phyloP scores from a whole-genome alignment of 805 yeast species.

The Candida silvicultrix region DNA sequence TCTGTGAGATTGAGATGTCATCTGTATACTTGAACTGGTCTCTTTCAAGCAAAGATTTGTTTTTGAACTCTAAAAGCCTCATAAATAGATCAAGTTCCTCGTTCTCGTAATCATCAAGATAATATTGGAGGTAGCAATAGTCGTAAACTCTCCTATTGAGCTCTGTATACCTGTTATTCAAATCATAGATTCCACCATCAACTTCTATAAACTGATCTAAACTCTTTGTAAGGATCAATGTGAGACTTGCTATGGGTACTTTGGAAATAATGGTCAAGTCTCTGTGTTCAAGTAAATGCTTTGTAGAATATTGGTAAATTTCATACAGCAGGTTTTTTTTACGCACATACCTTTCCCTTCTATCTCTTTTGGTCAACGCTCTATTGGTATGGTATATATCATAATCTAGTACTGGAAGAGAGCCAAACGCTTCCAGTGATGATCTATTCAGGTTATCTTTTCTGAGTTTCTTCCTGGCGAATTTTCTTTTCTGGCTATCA shows the following conservation, averaged over 20 bases:
- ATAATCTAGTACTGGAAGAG: not conserved
- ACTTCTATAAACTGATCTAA: not conserved
- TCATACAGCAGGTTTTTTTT: not conserved
- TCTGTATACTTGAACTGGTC: not conserved
- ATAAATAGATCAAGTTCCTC: not conserved
- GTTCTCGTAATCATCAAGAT: not conserved
- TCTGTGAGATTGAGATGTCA: not conserved
- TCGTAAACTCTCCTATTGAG: not conserved
- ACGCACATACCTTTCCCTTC: not conserved
- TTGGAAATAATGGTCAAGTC: not conserved
- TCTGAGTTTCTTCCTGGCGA: not conserved
- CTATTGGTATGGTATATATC: not conserved
- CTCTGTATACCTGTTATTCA: not conserved
- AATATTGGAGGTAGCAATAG: not conserved
- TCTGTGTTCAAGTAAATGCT: not conserved
- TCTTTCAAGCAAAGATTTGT: not conserved
- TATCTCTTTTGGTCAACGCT: not conserved
- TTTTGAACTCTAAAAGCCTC: not conserved
- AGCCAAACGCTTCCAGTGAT: not conserved
- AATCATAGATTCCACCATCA: not conserved
- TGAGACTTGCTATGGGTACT: not conserved
- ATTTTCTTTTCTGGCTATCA: not conserved
- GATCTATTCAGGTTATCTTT: not conserved
- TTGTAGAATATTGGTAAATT: not conserved
- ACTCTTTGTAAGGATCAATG: not conserved